Conservation (phyloP, 345 rosid genomes). For the Geranium rotundifolium region DNA sequence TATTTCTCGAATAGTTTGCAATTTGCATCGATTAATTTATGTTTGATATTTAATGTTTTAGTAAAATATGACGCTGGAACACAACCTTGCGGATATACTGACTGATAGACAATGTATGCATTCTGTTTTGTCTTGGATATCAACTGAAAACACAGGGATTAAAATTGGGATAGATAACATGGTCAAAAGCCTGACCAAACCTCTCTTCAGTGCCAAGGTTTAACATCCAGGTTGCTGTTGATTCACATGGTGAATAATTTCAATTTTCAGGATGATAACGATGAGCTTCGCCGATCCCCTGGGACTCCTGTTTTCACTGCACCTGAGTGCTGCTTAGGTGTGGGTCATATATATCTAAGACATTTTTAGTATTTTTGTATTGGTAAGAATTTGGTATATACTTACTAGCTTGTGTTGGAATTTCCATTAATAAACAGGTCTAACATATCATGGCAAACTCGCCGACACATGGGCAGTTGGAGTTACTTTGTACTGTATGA, state of each 20-base stretch:
- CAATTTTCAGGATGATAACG: constrained; percentile 62
- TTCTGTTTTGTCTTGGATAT: neutral
- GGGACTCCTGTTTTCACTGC: constrained; percentile 99
- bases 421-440: constrained; percentile 39
- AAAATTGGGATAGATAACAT: neutral
- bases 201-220: neutral
- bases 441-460: constrained; percentile 72
- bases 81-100: neutral
- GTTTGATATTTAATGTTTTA: neutral
- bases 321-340: constrained; percentile 95
- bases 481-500: constrained; percentile 82
- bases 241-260: neutral
- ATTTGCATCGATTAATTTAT: neutral
- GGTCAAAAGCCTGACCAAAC: neutral
- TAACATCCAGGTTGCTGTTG: neutral
- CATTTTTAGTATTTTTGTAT: neutral
- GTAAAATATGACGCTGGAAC: neutral
- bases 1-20: neutral
- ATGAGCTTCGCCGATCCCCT: constrained; percentile 93
- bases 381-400: neutral
- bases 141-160: neutral
- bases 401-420: constrained; percentile 3
- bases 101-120: neutral
- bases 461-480: constrained; percentile 99
- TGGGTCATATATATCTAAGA: constrained; percentile 8